These are phyloP conservation scores for Panicum hallii DNA, from an alignment of 202 grass and related monocot genomes.

Conservation along the genomic window DNA sequence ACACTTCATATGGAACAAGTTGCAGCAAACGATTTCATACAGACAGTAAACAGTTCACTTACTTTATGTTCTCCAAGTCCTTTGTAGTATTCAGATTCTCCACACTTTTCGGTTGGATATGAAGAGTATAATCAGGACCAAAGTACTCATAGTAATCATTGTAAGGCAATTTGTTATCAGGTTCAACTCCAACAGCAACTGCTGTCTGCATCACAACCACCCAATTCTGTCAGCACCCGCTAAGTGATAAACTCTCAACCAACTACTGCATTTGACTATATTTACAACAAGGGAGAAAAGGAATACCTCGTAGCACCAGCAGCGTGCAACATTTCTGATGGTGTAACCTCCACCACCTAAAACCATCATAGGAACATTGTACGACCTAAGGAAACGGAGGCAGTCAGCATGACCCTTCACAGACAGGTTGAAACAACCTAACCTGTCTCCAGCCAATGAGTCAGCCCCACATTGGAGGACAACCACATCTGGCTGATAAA, in stretches of 20 bases:
- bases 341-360: constrained; percentile 98
- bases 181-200: constrained; percentile 98
- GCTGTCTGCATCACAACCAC: constrained; percentile 72
- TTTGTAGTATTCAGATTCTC: constrained; percentile 82
- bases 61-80: constrained; percentile 95
- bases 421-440: constrained; percentile 99
- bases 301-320: constrained; percentile 98
- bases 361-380: constrained; percentile 95
- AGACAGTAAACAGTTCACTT: constrained; percentile 38
- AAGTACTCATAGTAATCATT: constrained; percentile 99
- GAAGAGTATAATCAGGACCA: constrained; percentile 95
- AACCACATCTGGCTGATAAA: constrained; percentile 93
- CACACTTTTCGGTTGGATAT: constrained; percentile 83
- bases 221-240: constrained; percentile 33
- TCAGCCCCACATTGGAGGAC: constrained; percentile 98
- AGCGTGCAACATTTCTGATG: constrained; percentile 97
- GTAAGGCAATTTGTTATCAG: constrained; percentile 93
- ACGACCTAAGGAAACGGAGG: constrained; percentile 92
- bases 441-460: constrained; percentile 92
- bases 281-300: constrained; percentile 26
- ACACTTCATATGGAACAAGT: constrained; percentile 12
- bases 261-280: constrained; percentile 41
- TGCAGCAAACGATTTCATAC: constrained; percentile 15
- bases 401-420: constrained; percentile 96
- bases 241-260: not conserved